These are phyloP conservation scores for Lavandula angustifolia DNA, from an alignment of 257 asterid species.

Conservation along the genomic window DNA sequence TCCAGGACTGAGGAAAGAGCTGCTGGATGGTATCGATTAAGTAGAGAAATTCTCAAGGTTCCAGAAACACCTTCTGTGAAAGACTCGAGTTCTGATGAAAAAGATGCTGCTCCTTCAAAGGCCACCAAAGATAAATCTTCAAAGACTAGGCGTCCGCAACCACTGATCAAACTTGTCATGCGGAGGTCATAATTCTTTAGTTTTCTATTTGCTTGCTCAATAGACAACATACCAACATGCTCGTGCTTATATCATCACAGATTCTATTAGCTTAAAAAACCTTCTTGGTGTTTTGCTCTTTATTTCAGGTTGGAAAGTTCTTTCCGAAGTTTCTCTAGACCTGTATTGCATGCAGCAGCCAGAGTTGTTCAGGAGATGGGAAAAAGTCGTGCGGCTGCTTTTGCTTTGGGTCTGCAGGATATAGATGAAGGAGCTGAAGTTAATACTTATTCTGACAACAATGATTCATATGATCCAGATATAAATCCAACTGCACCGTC, in stretches of 20 bases:
- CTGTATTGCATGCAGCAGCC: constrained; percentile 94
- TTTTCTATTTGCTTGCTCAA: constrained; percentile 26
- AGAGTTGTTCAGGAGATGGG: constrained; percentile 99
- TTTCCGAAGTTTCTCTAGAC: constrained; percentile 93
- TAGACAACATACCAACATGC: not conserved
- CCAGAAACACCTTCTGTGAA: constrained; percentile 85
- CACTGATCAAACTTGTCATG: constrained; percentile 97
- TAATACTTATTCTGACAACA: constrained; percentile 61
- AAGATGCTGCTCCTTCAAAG: constrained; percentile 65
- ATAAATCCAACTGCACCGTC: constrained; percentile 78
- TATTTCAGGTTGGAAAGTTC: constrained; percentile 84
- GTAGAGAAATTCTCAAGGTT: constrained; percentile 88
- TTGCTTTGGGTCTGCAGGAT: constrained; percentile 89
- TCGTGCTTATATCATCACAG: constrained; percentile 8
- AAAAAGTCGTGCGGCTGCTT: constrained; percentile 98
- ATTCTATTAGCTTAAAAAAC: constrained; percentile 18
- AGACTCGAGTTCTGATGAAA: constrained; percentile 65
- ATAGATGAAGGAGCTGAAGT: constrained; percentile 89
- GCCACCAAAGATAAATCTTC: constrained; percentile 74
- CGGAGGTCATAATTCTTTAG: constrained; percentile 62
- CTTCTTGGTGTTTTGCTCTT: constrained; percentile 28
- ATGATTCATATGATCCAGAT: constrained; percentile 73
- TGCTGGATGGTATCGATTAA: constrained; percentile 94
- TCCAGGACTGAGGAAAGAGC: constrained; percentile 96
- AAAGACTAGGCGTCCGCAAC: constrained; percentile 88